A percentile compares a stretch with the other conserved stretches of the same genome.
phyloP scores from a whole-genome alignment of 129 eudicot genomes.

The Flaveria trinervia region DNA sequence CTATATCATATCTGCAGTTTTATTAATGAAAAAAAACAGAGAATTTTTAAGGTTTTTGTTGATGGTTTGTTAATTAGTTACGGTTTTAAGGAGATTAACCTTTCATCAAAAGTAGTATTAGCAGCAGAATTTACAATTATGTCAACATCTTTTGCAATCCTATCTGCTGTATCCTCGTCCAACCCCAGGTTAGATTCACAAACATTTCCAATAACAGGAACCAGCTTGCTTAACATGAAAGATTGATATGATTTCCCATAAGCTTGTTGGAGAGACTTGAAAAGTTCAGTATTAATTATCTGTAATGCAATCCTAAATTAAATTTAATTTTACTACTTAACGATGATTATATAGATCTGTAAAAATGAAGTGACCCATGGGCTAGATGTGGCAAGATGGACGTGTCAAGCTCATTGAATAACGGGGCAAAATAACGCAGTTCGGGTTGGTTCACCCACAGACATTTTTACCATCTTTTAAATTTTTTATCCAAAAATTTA shows the following conservation, averaged over 20 bases:
- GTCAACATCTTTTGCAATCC: conserved; percentile 74
- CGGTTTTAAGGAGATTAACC: conserved; percentile 42
- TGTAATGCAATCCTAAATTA: conserved; percentile 36
- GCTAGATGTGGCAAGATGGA: conserved; percentile 8
- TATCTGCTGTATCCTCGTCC: conserved; percentile 50
- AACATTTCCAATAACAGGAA: conserved; percentile 89
- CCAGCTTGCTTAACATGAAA: conserved; percentile 87
- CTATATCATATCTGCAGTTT: conserved; percentile 69
- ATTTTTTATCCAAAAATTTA: background rate
- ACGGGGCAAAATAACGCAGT: background rate
- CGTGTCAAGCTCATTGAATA: background rate
- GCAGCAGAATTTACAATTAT: conserved; percentile 94
- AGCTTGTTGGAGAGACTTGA: conserved; percentile 72
- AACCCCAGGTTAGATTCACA: conserved; percentile 82
- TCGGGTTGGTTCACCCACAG: background rate
- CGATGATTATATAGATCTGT: conserved; percentile 19
- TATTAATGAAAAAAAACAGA: too few relatives aligned
- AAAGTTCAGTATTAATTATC: conserved; percentile 80
- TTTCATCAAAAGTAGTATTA: conserved; percentile 92
- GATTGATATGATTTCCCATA: conserved; percentile 79
- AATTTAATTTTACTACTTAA: conserved; percentile 31
- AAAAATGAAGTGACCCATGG: background rate
- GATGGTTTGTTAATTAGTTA: background rate
- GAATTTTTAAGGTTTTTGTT: background rate
- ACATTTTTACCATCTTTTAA: background rate